A percentile compares a stretch with the other conserved stretches of the same genome.
phyloP scores from a whole-genome alignment of 768 basidiomycete genomes.

The Tylopilus sp. region DNA sequence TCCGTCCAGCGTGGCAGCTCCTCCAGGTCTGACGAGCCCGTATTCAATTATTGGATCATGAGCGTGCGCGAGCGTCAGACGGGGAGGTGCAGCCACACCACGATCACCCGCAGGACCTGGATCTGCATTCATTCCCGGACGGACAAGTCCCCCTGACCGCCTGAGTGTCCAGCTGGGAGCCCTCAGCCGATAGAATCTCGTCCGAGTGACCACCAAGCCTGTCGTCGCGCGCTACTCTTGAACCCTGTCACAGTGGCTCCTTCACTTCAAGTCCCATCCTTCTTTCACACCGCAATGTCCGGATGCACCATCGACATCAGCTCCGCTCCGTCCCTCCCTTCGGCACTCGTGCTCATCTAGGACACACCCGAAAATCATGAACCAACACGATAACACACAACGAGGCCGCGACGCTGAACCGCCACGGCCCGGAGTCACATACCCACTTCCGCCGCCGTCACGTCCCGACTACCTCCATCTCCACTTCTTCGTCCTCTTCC shows the following conservation, averaged over 20 bases:
- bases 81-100: slow-evolving; percentile 2
- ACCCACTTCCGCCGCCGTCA: slow-evolving; percentile 16
- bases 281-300: slow-evolving; percentile 45
- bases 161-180: too few species aligned
- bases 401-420: slow-evolving; percentile 25
- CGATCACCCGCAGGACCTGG: slow-evolving; percentile 12
- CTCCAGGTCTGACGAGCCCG: slow-evolving; percentile 1
- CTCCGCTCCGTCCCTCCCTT: slow-evolving; percentile 18
- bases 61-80: not conserved
- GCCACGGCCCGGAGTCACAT: slow-evolving; percentile 16
- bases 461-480: slow-evolving; percentile 25
- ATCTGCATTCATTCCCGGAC: slow-evolving; percentile 36
- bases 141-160: too few species aligned
- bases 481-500: slow-evolving; percentile 37
- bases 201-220: slow-evolving; percentile 21
- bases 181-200: too few species aligned
- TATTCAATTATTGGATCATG: not conserved
- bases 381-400: slow-evolving; percentile 19
- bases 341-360: slow-evolving; percentile 10
- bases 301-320: slow-evolving; percentile 31
- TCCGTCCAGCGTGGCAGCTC: slow-evolving; percentile 27
- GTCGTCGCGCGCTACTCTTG: not conserved
- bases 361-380: slow-evolving; percentile 24
- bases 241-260: slow-evolving; percentile 17
- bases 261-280: slow-evolving; percentile 6